phyloP scores from a whole-genome alignment of 2,329 filamentous ascomycete genomes.

The Stagonosporopsis vannaccii region DNA sequence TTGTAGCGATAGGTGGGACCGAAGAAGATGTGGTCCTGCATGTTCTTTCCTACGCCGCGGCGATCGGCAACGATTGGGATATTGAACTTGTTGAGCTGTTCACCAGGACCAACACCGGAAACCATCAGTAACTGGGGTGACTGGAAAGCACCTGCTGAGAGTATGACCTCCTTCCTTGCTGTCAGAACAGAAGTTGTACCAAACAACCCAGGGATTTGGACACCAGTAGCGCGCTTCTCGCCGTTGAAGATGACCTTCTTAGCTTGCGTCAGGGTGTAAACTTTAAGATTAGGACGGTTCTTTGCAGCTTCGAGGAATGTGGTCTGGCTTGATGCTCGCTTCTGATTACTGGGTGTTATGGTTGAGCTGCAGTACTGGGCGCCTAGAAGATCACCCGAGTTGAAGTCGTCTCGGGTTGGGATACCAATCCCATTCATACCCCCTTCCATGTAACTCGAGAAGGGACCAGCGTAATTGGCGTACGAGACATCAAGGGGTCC shows the following conservation, averaged over 20 bases:
- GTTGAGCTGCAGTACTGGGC: conserved; percentile 16
- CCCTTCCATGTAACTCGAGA: conserved; percentile 1
- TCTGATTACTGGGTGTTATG: conserved; percentile 13
- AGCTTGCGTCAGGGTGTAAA: conserved; percentile 46
- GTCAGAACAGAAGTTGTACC: conserved; percentile 12
- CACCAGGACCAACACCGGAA: conserved; percentile 45
- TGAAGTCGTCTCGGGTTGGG: conserved; percentile 1
- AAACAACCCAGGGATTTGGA: conserved; percentile 4
- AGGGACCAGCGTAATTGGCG: not conserved
- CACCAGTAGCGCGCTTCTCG: conserved; percentile 19
- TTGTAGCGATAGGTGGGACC: conserved; percentile 30
- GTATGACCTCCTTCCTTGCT: conserved; percentile 53
- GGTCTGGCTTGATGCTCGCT: not conserved
- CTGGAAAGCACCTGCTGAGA: conserved; percentile 55
- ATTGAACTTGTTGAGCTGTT: conserved; percentile 20
- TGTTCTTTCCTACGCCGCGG: conserved; percentile 39
- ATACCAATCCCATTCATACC: conserved; percentile 22
- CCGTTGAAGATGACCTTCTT: conserved; percentile 46
- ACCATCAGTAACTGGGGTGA: conserved; percentile 52
- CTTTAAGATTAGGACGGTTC: conserved; percentile 11
- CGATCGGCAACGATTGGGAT: conserved; percentile 33
- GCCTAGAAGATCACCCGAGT: conserved; percentile 1
- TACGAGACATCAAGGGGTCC: conserved; percentile 4
- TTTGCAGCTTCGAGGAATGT: not conserved
- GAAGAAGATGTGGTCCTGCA: conserved; percentile 32